Evolutionary conservation across 176 grass and related monocot genomes (phyloP).

Genomic region (Thalia dealbata): DNA sequence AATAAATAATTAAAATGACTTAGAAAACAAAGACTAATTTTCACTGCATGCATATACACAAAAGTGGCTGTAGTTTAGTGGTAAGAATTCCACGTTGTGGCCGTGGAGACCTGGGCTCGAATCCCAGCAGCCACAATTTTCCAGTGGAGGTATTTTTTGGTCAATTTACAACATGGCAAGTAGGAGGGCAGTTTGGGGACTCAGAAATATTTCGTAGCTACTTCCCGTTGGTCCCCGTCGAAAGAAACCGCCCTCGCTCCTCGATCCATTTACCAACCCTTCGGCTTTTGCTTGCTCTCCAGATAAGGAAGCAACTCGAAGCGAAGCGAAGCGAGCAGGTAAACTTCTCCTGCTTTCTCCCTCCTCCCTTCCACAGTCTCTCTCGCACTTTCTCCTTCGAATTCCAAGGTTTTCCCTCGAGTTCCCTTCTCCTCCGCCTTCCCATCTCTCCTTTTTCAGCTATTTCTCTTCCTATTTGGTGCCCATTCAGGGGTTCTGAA

Average conservation of each 20-base stretch:
- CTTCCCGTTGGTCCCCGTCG: too few species aligned
- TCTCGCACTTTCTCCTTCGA: background rate
- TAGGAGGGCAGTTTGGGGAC: too few species aligned
- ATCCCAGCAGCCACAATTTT: slow-evolving; percentile 84
- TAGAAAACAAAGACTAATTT: too few species aligned
- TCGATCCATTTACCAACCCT: background rate
- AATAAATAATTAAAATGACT: too few species aligned
- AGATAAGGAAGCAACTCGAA: background rate
- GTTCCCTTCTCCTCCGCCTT: background rate
- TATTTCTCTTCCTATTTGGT: background rate
- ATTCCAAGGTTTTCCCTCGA: background rate
- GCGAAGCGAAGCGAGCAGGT: background rate
- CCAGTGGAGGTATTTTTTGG: too few species aligned
- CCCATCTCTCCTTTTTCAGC: background rate
- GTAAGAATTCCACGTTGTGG: slow-evolving; percentile 93
- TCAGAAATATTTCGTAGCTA: too few species aligned
- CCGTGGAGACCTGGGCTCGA: slow-evolving; percentile 92
- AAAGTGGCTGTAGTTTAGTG: slow-evolving; percentile 81
- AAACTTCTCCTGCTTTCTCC: too few species aligned
- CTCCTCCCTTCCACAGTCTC: background rate
- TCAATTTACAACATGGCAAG: too few species aligned
- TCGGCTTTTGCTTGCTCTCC: background rate
- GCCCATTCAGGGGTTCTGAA: background rate
- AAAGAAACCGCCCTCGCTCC: too few species aligned
- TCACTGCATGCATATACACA: too few species aligned